Base-by-base conservation (phyloP, 768 basidiomycete genomes). In the Suillus lakei region DNA sequence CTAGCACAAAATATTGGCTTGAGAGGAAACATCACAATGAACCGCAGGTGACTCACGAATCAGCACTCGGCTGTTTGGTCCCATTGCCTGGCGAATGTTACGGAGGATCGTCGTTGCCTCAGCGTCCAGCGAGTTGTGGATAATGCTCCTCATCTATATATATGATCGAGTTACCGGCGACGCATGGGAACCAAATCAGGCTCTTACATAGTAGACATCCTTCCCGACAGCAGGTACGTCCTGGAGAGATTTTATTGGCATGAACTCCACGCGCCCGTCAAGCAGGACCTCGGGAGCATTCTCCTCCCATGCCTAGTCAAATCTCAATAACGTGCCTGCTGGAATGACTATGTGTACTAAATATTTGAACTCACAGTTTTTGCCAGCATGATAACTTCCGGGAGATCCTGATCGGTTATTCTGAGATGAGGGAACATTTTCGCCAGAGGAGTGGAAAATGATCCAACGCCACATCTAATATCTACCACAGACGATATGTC, bases 51-150 rank as follows among this genome's bases (percentile, higher is more conserved):
- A 69, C 78, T 26, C 39, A 80, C 79, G 75, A 21, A 81, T 75
- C 10, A 81, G 62, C 43, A 81, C 23, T 15, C 73, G 70, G 63
- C 76, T 78, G 21, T 68, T 41, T 0, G 76, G 71, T 10, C 32
- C 66, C 75, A 80, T 74, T 6, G 72, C 76, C 18, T 56, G 66
- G 10, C 69, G 65, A 5, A 80, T 58, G 56, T 74, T 76, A 30
- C 66, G 70, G 48, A 81, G 62, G 55, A 81, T 78, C 4, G 41
- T 66, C 15, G 73, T 43, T 39, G 74, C 76, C 26, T 79, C 76
- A 1, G 71, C 70, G 30, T 79, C 73, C 15, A 76, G 76, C 80
- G 78, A 81, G 65, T 81, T 71, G 56, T 79, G 80, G 23, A 76
- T 69, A 48, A 76, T 73, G 56, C 72, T 67, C n/a, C 72, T 74